Evolutionary conservation across 768 basidiomycete genomes (phyloP).

Genomic region (Lactarius hengduanensis): DNA sequence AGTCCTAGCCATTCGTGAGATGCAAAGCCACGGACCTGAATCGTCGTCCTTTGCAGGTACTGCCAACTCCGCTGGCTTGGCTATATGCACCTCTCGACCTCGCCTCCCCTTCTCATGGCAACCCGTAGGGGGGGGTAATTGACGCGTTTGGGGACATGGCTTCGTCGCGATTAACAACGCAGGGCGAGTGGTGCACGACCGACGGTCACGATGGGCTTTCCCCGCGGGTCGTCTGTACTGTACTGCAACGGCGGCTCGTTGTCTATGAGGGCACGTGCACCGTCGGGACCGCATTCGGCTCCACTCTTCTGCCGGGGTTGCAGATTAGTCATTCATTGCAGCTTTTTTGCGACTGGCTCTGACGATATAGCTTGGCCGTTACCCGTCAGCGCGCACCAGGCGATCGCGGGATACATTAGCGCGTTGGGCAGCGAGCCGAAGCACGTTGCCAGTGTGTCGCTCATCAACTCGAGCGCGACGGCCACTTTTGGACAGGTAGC

Average conservation of each 20-base stretch:
- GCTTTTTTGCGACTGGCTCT: not conserved
- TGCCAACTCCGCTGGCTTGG: conserved; percentile 68
- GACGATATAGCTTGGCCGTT: conserved; percentile 21
- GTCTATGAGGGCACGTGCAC: conserved; percentile 42
- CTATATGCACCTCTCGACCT: conserved; percentile 31
- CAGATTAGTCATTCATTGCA: not conserved
- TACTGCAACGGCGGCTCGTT: no score
- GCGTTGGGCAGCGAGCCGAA: no score
- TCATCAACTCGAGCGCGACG: conserved; percentile 45
- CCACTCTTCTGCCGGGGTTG: no score
- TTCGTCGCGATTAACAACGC: conserved; percentile 69
- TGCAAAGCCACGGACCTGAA: not conserved
- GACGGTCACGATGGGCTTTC: conserved; percentile 54
- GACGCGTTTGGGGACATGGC: conserved; percentile 34
- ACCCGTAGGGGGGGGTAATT: not conserved
- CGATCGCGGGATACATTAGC: no score
- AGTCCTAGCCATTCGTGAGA: no score
- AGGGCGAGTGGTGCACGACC: conserved; percentile 50
- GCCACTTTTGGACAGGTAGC: conserved; percentile 56
- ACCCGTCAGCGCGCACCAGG: no score
- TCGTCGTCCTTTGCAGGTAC: conserved; percentile 36
- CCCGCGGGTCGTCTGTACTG: conserved; percentile 47
- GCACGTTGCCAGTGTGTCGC: no score
- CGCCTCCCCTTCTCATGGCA: no score
- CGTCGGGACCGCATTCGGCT: conserved; percentile 38